Base-by-base conservation (phyloP, 2,329 filamentous ascomycete species). In the Neofusicoccum laricinum region DNA sequence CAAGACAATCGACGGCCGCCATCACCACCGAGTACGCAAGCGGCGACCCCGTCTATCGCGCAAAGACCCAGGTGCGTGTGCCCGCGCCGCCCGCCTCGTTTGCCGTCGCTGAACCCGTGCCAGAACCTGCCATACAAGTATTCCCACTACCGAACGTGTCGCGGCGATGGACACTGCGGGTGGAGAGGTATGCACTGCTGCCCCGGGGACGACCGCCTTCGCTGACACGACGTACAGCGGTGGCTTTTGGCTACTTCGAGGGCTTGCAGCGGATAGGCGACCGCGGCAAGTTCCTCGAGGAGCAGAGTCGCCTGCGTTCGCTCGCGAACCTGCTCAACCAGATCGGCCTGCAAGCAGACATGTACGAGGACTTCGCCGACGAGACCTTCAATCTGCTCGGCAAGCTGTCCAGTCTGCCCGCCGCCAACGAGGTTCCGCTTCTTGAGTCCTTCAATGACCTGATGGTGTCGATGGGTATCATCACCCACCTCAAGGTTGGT, bases 121-220 rank as follows among this genome's bases (percentile, higher is more conserved):
- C 70, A 96, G 93, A 85, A 88, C 19, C 84, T 99, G 63, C 90
- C 93, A 6, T 84, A 89, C 71, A 92, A 90, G 64, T 97, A 96
- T 77, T 91, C 92, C 19, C 89, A 93, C 75, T 97, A 94, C 74
- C 91, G 95, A 63, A 89, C 89, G 11, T 88, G 97, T 75, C 89
- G 90, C 77, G 94, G 95, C 61, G 94, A 98, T 79, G 95, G 95
- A 65, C 96, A 96, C 75, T 98, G 95, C 79, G 95, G 94, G 72
- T 98, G 95, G 94, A 87, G 94, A 89, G 95, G 94, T 97, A 84
- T 82, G 88, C 69, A 68, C 68, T 61, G 40, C n/a, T 14, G 55
- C 30, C 49, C n/a, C 41, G 4, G 48, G 36, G 65, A 62, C 51
- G 58, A 63, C 5, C 46, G 50, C 50, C 38, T 19, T 19, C 64